Evolutionary conservation across 1,284 basidiomycete genomes (phyloP), one percentile per base, ranked within the genome.

Genomic region (Apiotrichum gamsii): DNA sequence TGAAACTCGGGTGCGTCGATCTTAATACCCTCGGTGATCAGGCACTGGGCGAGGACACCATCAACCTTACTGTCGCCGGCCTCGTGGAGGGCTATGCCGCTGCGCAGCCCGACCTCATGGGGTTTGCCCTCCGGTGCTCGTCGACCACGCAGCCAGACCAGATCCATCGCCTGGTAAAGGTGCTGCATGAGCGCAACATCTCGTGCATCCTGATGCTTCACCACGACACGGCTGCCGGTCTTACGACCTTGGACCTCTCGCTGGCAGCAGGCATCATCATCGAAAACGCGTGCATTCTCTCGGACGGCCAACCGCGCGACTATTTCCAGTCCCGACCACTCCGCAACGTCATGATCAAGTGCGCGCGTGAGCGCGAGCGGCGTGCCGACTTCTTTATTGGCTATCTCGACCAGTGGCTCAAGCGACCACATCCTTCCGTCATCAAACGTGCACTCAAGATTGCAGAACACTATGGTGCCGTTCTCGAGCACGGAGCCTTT

Each of bases 371-470:
- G 24, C 39, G 40, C 10, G 44, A 45, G 19, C 20, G 29, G 16
- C 47, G 36, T 2, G 40, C 47, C 15, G 40, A 43, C 25, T 51
- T 46, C 39, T 51, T 51, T 25, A 28, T 46, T 18, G 49, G 49
- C 14, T 48, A 29, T 23, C 23, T 34, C 6, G 47, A 48, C 30
- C 36, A 35, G 18, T 48, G 47, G 47, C 36, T 39, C 15, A 20
- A 25, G 5, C 47, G 41, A 5, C 47, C 47, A 3, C 44, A 46
- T 15, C 44, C 49, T 1, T 37, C 49, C n/a, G 35, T 51, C 30
- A 25, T 51, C 31, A 31, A 38, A 18, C 41, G 49, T 13, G 43
- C 44, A 15, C 28, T 43, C 43, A 41, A 45, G 28, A 32, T 42
- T 14, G 43, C 45, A 3, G 49, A 45, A 30, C 44, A 42, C 40